Conservation (phyloP, 177 flowering plant species). For the Vitis hybrid region DNA sequence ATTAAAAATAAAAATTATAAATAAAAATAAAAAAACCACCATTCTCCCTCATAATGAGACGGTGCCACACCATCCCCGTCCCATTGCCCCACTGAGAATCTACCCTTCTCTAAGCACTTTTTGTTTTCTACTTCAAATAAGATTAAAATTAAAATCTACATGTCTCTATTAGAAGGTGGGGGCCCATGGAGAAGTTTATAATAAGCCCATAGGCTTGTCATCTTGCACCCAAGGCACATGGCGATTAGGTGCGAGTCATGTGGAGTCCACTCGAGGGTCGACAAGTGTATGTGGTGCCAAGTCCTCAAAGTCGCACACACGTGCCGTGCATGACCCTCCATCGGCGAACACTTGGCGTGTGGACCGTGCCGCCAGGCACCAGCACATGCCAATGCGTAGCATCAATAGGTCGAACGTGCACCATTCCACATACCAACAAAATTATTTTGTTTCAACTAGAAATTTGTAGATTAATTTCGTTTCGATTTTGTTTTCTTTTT, state of each 20-base stretch:
- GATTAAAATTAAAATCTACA: too few relatives aligned
- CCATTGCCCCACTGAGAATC: neutral
- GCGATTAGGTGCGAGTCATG: constrained; percentile 21
- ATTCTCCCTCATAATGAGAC: constrained; percentile 5
- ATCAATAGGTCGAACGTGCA: neutral
- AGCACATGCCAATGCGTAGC: neutral
- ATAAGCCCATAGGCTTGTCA: constrained; percentile 16
- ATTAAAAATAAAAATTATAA: neutral
- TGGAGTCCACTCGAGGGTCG: neutral
- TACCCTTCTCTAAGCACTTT: constrained; percentile 6
- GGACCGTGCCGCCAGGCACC: constrained; percentile 24
- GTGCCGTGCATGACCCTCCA: constrained; percentile 12
- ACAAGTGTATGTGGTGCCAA: constrained; percentile 7
- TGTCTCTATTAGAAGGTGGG: neutral
- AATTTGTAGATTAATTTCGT: too few relatives aligned
- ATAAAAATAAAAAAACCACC: neutral
- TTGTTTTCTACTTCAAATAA: neutral
- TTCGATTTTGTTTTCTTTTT: too few relatives aligned
- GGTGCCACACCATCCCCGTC: constrained; percentile 1
- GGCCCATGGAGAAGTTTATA: neutral
- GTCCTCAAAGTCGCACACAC: constrained; percentile 3
- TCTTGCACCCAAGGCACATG: constrained; percentile 23
- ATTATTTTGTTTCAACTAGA: too few relatives aligned
- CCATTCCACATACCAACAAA: neutral
- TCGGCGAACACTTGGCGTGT: constrained; percentile 16